phyloP scores from a whole-genome alignment of 768 basidiomycete genomes.

The Leucosporidium scottii region DNA sequence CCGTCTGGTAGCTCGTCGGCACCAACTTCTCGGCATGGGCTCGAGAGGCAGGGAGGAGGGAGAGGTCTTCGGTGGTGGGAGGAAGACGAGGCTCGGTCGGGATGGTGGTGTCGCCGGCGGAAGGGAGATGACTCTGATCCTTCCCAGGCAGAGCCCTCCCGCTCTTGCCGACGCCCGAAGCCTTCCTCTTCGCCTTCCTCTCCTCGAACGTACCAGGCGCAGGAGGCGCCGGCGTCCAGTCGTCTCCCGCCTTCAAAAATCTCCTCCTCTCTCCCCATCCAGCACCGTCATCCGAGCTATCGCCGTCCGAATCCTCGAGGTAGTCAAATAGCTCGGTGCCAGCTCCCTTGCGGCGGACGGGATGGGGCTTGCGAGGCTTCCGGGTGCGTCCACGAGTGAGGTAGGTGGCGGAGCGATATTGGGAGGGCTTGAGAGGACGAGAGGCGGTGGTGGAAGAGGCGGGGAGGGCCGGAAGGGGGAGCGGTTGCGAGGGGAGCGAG shows the following conservation, averaged over 20 bases:
- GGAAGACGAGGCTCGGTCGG: no score
- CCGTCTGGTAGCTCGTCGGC: constrained; percentile 8
- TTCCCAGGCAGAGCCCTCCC: no score
- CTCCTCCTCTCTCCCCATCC: no score
- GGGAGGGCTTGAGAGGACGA: background rate
- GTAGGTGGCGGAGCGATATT: background rate
- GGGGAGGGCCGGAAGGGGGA: background rate
- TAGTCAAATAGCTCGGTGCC: constrained; percentile 16
- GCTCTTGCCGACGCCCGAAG: background rate
- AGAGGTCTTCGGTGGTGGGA: background rate
- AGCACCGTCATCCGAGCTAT: no score
- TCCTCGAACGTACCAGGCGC: background rate
- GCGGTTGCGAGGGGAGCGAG: background rate
- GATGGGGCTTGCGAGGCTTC: background rate
- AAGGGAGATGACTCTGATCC: no score
- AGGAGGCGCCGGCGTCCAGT: constrained; percentile 2
- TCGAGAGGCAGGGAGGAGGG: background rate
- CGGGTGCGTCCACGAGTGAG: constrained; percentile 1
- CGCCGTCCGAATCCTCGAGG: constrained; percentile 5
- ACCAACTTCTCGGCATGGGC: constrained; percentile 6
- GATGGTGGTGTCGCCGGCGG: no score
- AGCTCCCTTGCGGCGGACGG: background rate
- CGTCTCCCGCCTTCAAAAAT: background rate
- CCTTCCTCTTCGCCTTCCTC: background rate
- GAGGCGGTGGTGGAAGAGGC: background rate